Evolutionary conservation across 164 flowering plant species (phyloP).

Genomic region (Aristolochia fimbriata): DNA sequence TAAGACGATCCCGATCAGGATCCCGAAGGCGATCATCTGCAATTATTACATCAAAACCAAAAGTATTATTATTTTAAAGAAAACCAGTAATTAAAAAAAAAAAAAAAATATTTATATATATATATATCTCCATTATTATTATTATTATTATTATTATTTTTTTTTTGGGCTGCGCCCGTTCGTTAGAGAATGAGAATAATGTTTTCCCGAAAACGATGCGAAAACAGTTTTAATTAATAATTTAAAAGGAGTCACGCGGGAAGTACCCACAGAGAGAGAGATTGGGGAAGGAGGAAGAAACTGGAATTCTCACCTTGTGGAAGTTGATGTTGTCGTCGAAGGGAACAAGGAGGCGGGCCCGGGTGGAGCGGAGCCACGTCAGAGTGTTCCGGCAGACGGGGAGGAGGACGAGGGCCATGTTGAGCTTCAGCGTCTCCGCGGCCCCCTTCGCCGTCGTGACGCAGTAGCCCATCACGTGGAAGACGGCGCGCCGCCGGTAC

Average conservation of each 20-base stretch:
- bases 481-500: slow-evolving; percentile 55
- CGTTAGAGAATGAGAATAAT: too few species aligned
- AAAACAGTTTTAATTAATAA: too few species aligned
- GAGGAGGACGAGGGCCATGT: slow-evolving; percentile 84
- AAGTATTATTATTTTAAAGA: background rate
- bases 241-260: too few species aligned
- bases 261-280: too few species aligned
- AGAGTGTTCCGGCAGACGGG: slow-evolving; percentile 86
- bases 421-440: slow-evolving; percentile 89
- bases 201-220: background rate
- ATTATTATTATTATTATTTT: too few species aligned
- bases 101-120: too few species aligned
- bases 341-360: slow-evolving; percentile 63
- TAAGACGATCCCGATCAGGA: slow-evolving; percentile 42
- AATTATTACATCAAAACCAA: background rate
- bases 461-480: slow-evolving; percentile 84
- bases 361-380: slow-evolving; percentile 87
- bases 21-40: slow-evolving; percentile 68
- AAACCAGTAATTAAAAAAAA: too few species aligned
- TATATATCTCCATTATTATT: too few species aligned
- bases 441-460: slow-evolving; percentile 86
- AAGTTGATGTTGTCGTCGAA: slow-evolving; percentile 89
- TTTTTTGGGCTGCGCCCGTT: too few species aligned
- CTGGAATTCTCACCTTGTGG: slow-evolving; percentile 56
- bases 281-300: too few species aligned